Base-by-base conservation (phyloP, 1,284 basidiomycete species). In the Trichosporon sp. region DNA sequence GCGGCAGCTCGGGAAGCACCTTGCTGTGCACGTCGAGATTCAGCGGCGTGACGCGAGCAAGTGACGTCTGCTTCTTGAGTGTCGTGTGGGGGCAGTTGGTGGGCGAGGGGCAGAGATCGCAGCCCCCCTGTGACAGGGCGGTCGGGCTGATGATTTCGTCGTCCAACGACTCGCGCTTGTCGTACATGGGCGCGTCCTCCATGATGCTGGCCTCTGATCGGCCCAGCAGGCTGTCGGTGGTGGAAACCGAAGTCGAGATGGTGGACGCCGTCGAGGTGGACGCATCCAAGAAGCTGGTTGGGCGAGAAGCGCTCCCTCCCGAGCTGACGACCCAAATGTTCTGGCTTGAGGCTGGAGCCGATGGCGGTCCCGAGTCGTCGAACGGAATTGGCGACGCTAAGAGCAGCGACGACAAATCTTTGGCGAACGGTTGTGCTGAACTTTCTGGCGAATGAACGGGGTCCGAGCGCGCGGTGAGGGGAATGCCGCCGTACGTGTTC, bases 311-410 rank as follows among this genome's bases (percentile, higher is more conserved):
- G 27, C 25, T 29, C 13, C 27, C 38, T 44, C 35, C 62, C 13
- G 38, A 42, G n/a, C 64, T 34, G n/a, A 70, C 65, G 9, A 66
- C 67, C 71, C 71, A 72, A 21, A 63, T 66, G 64, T 72, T 70
- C 35, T 47, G 38, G 12, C 63, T 68, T 18, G 65, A 68, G 6
- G 70, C 67, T 5, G 72, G 69, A 7, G 75, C 76, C 15, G 75
- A 73, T 0, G 74, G 58, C 2, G 79, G 78, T 1, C 72, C 75
- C 18, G 80, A 80, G 31, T 77, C 78, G 42, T 78, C 56, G 29
- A 60, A 60, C 27, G 56, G 29, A 31, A 31, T 31, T 60, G 56
- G 56, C 56, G 27, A 60, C 27, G 56, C 56, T n/a, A 60, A 31
- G 56, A 60, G 56, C 56, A 15, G n/a, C 56, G 29, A n/a, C 29